Conservation (phyloP, 2,329 filamentous ascomycete species). For the Elsinoe arachidis region DNA sequence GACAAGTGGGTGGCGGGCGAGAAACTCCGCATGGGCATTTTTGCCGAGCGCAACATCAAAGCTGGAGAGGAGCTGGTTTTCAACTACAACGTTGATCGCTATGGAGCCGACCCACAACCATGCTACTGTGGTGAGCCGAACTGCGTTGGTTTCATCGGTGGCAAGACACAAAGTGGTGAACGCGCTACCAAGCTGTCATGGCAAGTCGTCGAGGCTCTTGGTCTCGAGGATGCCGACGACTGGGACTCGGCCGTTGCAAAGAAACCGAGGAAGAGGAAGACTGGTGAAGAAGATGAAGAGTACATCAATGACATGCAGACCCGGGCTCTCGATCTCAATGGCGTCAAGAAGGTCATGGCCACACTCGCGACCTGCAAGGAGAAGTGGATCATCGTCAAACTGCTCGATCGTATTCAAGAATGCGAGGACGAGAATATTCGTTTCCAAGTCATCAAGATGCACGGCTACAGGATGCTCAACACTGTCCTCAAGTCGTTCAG, state of each 20-base stretch:
- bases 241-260: constrained; percentile 89
- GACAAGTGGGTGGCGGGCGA: constrained; percentile 99
- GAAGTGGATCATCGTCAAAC: constrained; percentile 97
- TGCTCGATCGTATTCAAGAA: constrained; percentile 78
- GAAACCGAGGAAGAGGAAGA: constrained; percentile 87
- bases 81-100: constrained; percentile 98
- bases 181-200: constrained; percentile 84
- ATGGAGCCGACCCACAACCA: constrained; percentile 90
- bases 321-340: constrained; percentile 68
- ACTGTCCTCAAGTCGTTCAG: constrained; percentile 75
- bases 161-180: constrained; percentile 75
- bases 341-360: constrained; percentile 90
- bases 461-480: constrained; percentile 92
- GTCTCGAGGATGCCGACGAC: constrained; percentile 83
- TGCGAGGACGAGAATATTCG: constrained; percentile 80
- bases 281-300: constrained; percentile 84
- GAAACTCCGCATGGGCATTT: constrained; percentile 98
- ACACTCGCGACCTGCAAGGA: constrained; percentile 96
- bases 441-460: constrained; percentile 86
- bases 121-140: constrained; percentile 95
- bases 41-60: constrained; percentile 74
- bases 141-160: constrained; percentile 92
- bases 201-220: constrained; percentile 86
- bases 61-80: constrained; percentile 94
- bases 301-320: constrained; percentile 85